Conservation (phyloP, 306 rosid genomes). For the Elaeagnus macrophylla region DNA sequence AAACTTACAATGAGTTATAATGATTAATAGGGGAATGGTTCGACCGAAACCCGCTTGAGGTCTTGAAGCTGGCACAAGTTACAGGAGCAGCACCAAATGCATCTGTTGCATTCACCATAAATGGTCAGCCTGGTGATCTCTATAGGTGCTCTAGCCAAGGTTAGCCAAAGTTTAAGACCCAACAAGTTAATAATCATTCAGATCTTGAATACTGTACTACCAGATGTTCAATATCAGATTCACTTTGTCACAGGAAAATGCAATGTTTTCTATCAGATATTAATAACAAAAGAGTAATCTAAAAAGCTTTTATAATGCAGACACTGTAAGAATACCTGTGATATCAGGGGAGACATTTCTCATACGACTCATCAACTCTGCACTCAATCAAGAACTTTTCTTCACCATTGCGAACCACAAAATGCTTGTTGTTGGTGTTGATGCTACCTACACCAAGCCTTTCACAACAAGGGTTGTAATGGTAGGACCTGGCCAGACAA, state of each 20-base stretch:
- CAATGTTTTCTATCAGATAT: slow-evolving; percentile 2
- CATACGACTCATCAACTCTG: slow-evolving; percentile 61
- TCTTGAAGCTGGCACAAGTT: slow-evolving; percentile 48
- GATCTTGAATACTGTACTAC: no score
- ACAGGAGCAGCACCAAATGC: slow-evolving; percentile 75
- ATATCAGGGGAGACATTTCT: slow-evolving; percentile 57
- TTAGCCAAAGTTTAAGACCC: slow-evolving; percentile 9
- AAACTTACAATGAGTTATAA: not conserved
- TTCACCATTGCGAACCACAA: slow-evolving; percentile 71
- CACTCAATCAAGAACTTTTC: slow-evolving; percentile 80
- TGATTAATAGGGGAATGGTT: slow-evolving; percentile 84
- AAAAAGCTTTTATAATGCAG: slow-evolving; percentile 36
- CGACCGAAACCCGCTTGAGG: slow-evolving; percentile 56
- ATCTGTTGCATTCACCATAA: slow-evolving; percentile 75
- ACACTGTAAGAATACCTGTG: slow-evolving; percentile 47
- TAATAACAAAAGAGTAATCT: slow-evolving; percentile 4
- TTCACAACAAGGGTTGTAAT: slow-evolving; percentile 50
- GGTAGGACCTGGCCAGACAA: slow-evolving; percentile 92
- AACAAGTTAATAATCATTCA: no score
- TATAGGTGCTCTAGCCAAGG: slow-evolving; percentile 71
- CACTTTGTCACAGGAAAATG: not conserved
- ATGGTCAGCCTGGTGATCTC: slow-evolving; percentile 94
- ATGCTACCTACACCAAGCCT: slow-evolving; percentile 71
- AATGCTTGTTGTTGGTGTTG: slow-evolving; percentile 65
- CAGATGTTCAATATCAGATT: not conserved